Base-by-base conservation (phyloP, 2,329 filamentous ascomycete genomes). In the Fusarium sulawesiense region DNA sequence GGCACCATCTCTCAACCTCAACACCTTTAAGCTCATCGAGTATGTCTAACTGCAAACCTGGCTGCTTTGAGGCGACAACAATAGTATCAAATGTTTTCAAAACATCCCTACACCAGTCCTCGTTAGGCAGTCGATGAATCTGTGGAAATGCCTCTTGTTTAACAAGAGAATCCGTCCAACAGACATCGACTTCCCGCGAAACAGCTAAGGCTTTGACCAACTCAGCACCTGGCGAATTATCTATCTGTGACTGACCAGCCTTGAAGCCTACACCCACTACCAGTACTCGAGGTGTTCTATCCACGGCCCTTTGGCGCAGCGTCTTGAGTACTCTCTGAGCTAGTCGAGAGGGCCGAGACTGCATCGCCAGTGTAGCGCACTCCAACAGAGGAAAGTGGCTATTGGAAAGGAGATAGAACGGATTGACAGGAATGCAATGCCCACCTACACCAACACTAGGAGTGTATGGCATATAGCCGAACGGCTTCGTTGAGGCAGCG, bases 351-450 rank as follows among this genome's bases (percentile, higher is more conserved):
- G 84, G 84, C 3, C 83, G 77, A 12, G 76, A 73, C 55, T 78
- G 77, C 81, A 83, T 85, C 25, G 70, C 77, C 41, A 80, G 77
- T 0, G 81, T 80, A 3, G 83, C 83, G 10, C 77, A 76, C 60
- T 81, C 70, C 3, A 86, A 76, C 0, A 87, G 72, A 2, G 85
- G 85, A 42, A 86, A 81, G 7, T 78, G 68, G 66, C 77, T 82
- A 64, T 82, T 85, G 14, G 80, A 80, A 7, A 86, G 76, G 25
- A 87, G 79, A 65, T 87, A 87, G 74, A 81, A 82, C 0, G 85
- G 85, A 61, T 87, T 87, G 54, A 87, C 80, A 1, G 85, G 85
- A 60, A 87, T 87, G 69, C 85, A 87, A 71, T 87, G 85, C 0
- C 86, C 85, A 3, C 85, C 85, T 7, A 87, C 85, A 9, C 85